Conservation (phyloP, 2,329 filamentous ascomycete genomes). For the Trichoderma sp. region DNA sequence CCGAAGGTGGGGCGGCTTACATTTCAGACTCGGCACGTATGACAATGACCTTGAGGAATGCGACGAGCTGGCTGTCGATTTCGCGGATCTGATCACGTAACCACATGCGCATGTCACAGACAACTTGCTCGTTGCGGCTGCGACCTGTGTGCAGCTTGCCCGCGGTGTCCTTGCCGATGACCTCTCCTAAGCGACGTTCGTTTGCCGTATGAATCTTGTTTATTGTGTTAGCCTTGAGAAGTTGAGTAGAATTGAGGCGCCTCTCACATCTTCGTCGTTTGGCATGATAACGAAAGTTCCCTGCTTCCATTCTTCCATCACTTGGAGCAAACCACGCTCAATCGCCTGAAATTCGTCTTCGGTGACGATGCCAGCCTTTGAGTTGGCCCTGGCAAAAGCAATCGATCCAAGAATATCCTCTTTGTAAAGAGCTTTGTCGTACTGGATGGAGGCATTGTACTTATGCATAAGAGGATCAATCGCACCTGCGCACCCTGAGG, state of each 20-base stretch:
- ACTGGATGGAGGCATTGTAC: constrained; percentile 76
- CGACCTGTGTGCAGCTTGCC: constrained; percentile 90
- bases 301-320: constrained; percentile 59
- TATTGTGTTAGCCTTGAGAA: background rate
- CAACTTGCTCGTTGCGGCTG: constrained; percentile 88
- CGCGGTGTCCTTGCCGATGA: constrained; percentile 82
- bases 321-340: constrained; percentile 68
- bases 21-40: constrained; percentile 74
- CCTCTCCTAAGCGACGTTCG: constrained; percentile 74
- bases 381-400: constrained; percentile 81
- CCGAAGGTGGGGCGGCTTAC: background rate
- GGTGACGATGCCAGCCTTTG: constrained; percentile 73
- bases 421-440: constrained; percentile 76
- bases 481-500: constrained; percentile 45
- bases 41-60: constrained; percentile 71
- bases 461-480: constrained; percentile 85
- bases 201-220: constrained; percentile 62
- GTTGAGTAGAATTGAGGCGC: background rate
- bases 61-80: constrained; percentile 70
- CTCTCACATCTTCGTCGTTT: constrained; percentile 52
- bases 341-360: constrained; percentile 74
- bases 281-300: constrained; percentile 56
- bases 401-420: constrained; percentile 82
- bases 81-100: constrained; percentile 66
- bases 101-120: constrained; percentile 90